Evolutionary conservation across 2,329 filamentous ascomycete genomes (phyloP).

Genomic region (Bipolaris cookei): DNA sequence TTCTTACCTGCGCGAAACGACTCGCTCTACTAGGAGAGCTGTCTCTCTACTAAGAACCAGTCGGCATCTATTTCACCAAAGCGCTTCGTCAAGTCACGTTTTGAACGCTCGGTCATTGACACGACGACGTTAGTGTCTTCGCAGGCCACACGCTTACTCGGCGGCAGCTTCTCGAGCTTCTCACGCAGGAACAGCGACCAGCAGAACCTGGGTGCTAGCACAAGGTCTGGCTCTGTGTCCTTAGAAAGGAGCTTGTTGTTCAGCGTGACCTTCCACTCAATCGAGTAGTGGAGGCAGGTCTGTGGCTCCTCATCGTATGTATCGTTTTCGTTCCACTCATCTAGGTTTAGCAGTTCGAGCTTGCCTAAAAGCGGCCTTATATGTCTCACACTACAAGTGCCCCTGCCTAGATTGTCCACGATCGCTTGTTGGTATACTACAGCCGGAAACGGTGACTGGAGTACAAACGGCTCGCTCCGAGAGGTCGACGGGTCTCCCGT

Average conservation of each 20-base stretch:
- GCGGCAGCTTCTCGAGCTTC: conserved; percentile 20
- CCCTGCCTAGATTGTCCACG: conserved; percentile 1
- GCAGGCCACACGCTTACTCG: conserved; percentile 10
- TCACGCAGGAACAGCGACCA: conserved; percentile 11
- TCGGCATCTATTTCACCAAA: conserved; percentile 38
- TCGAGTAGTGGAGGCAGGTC: conserved; percentile 35
- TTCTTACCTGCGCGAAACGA: conserved; percentile 33
- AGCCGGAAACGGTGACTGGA: conserved; percentile 4
- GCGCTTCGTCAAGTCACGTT: conserved; percentile 39
- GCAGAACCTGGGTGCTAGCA: conserved; percentile 25
- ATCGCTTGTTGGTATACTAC: conserved; percentile 3
- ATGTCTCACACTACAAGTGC: neutral
- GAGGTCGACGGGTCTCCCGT: conserved; percentile 2
- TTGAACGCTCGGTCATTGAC: conserved; percentile 30
- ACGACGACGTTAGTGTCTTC: conserved; percentile 28
- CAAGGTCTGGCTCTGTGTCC: conserved; percentile 36
- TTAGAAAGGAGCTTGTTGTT: conserved; percentile 32
- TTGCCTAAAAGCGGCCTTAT: conserved; percentile 7
- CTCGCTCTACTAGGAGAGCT: conserved; percentile 27
- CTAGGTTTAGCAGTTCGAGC: conserved; percentile 11
- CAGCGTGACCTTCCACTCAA: conserved; percentile 35
- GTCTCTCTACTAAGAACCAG: conserved; percentile 38
- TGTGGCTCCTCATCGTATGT: conserved; percentile 26
- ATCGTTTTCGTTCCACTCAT: conserved; percentile 23
- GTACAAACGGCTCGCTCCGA: conserved; percentile 6